Percentiles rank a stretch among this genome's conserved stretches.
Conservation (phyloP, 495 filamentous ascomycete species). For the Neurospora africana region DNA sequence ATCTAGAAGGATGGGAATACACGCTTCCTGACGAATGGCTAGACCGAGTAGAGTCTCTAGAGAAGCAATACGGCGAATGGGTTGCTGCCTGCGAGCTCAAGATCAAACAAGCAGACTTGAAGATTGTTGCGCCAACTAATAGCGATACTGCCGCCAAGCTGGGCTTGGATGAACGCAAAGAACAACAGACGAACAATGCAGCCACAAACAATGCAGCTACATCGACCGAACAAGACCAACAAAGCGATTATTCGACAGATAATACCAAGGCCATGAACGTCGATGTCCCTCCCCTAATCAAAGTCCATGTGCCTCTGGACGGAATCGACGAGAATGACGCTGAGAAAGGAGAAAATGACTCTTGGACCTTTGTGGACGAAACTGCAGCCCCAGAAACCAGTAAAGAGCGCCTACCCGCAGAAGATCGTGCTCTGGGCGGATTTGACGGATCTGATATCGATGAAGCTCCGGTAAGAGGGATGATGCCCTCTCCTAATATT, state of each 20-base stretch:
- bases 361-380: not conserved
- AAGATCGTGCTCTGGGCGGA: not conserved
- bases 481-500: not conserved
- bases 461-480: not conserved
- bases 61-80: conserved; percentile 75
- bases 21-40: conserved; percentile 81
- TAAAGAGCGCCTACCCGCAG: not conserved
- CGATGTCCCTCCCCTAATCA: not conserved
- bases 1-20: conserved; percentile 71
- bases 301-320: not conserved
- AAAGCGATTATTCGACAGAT: not conserved
- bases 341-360: not conserved
- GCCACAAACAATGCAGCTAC: not conserved
- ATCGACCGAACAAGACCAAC: not conserved
- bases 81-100: conserved; percentile 35
- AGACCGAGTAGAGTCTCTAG: conserved; percentile 68
- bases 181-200: not conserved
- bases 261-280: not conserved
- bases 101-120: conserved; percentile 26
- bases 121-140: conserved; percentile 2
- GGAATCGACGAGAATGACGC: not conserved
- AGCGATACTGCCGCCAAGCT: not conserved
- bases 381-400: not conserved
- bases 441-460: not conserved
- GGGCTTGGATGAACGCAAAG: not conserved